Evolutionary conservation across 441 rosid genomes (phyloP), one percentile per base, ranked within the genome.

Genomic region (Gossypium lobatum): DNA sequence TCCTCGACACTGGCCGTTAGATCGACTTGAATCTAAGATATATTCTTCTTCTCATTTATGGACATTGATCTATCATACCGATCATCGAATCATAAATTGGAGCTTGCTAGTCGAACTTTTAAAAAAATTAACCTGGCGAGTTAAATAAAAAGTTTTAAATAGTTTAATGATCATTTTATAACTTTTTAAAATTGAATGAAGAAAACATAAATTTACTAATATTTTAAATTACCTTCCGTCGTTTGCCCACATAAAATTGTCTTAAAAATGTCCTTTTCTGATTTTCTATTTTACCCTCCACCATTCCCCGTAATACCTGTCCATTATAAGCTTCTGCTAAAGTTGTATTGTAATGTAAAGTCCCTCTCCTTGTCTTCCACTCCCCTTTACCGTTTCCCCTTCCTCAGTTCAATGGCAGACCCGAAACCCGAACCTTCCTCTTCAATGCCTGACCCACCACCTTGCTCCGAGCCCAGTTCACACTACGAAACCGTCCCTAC

Each of bases 401-500:
- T 53, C 77, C 26, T 2, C 60, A 20, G 11, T 18, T 53, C 59
- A 42, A 75, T 64, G 80, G 73, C 64, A 25, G 77, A 54, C 50
- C 69, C 42, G 1, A 73, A 34, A 20, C 65, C 74, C 17, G 71
- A 63, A 6, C 73, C 69, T 28, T 59, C 78, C 0, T 68, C 66
- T 75, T 77, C 60, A 55, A 55, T 55, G 26, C 26, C 60, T 26
- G 26, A 20, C 60, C 60, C 28, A 9, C 4, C 60, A 20, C 60
- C 73, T 34, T 52, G 17, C 21, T 21, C 17, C 23, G 57, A 71
- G 9, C 42, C 28, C 62, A 72, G 88, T 11, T 1, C 77, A 23
- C 79, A 84, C 72, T 86, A 88, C 76, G 70, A 79, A 50, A 31
- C 83, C 46, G n/a, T 71, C 61, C 89, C 89, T 10, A 26, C 77